A percentile compares a stretch with the other conserved stretches of the same genome.
These are phyloP conservation scores for Apiotrichum brassicae DNA, from an alignment of 1,284 basidiomycete species.

Conservation along the genomic window DNA sequence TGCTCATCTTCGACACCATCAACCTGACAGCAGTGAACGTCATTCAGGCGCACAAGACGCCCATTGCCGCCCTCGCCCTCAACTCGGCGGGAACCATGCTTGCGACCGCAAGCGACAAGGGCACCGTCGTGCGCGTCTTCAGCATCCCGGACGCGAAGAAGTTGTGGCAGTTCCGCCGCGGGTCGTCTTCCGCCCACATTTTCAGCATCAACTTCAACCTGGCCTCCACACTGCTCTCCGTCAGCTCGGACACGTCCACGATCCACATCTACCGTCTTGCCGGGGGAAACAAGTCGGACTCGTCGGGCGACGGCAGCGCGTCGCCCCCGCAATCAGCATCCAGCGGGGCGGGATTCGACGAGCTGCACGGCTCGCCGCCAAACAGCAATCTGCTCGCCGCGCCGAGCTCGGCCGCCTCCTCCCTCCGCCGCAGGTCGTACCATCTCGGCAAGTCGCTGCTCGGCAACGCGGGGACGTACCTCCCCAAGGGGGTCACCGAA, in stretches of 20 bases:
- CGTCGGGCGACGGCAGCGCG: not conserved
- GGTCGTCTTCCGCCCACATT: constrained; percentile 78
- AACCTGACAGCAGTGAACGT: constrained; percentile 87
- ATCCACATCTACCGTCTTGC: constrained; percentile 92
- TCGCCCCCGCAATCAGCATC: not conserved
- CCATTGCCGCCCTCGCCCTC: constrained; percentile 79
- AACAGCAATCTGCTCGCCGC: constrained; percentile 1
- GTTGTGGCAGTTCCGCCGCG: constrained; percentile 88
- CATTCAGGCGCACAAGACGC: constrained; percentile 93
- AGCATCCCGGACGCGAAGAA: constrained; percentile 84
- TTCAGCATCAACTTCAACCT: constrained; percentile 90
- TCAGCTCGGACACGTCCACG: constrained; percentile 87
- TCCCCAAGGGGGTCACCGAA: constrained; percentile 85
- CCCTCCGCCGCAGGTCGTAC: constrained; percentile 56
- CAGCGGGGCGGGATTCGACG: constrained; percentile 12
- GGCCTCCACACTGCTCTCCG: constrained; percentile 74
- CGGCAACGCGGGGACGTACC: constrained; percentile 76
- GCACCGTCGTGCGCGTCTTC: constrained; percentile 95
- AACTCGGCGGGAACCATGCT: constrained; percentile 84
- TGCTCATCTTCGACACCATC: constrained; percentile 87
- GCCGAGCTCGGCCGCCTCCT: constrained; percentile 28
- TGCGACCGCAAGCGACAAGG: constrained; percentile 91
- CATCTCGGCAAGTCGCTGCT: constrained; percentile 74
- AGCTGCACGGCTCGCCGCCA: constrained; percentile 10
- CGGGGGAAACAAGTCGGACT: constrained; percentile 1